Conservation (phyloP, 176 grass and related monocot genomes). For the Oryza coarctata region DNA sequence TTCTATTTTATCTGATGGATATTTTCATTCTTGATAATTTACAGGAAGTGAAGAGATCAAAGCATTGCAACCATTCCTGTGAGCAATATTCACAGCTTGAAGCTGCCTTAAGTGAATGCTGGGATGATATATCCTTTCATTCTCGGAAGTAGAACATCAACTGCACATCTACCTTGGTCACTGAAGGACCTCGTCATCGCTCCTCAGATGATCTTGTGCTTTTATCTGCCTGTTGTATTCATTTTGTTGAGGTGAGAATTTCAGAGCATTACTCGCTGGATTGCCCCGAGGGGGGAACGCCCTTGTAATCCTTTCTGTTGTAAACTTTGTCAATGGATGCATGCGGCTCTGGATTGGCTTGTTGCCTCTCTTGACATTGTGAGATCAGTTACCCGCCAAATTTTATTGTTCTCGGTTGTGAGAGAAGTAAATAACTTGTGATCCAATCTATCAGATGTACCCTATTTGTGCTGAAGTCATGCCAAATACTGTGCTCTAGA, state of each 20-base stretch:
- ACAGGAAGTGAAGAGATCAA: slow-evolving; percentile 42
- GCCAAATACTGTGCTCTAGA: slow-evolving; percentile 5
- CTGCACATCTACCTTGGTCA: slow-evolving; percentile 24
- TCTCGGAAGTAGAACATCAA: slow-evolving; percentile 35
- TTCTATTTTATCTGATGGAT: slow-evolving; percentile 29
- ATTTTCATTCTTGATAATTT: slow-evolving; percentile 26
- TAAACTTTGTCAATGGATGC: slow-evolving; percentile 21
- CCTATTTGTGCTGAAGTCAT: slow-evolving; percentile 33
- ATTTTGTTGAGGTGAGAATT: slow-evolving; percentile 41
- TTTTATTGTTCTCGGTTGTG: slow-evolving; percentile 38
- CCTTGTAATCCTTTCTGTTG: slow-evolving; percentile 38
- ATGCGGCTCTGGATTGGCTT: slow-evolving; percentile 4
- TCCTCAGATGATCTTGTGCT: slow-evolving; percentile 30
- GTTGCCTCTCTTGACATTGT: slow-evolving; percentile 14
- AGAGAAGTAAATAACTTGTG: slow-evolving; percentile 32
- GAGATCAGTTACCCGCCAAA: slow-evolving; percentile 20
- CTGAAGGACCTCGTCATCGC: slow-evolving; percentile 1
- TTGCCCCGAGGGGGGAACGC: neutral
- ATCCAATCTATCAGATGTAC: slow-evolving; percentile 23
- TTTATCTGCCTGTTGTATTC: slow-evolving; percentile 38
- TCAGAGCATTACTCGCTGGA: slow-evolving; percentile 13
- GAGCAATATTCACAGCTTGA: slow-evolving; percentile 31
- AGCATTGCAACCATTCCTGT: slow-evolving; percentile 6
- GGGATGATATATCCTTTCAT: slow-evolving; percentile 16
- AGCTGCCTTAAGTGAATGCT: slow-evolving; percentile 18